phyloP scores from a whole-genome alignment of 1,139 yeast genomes.

The Debaryomyces udenii region DNA sequence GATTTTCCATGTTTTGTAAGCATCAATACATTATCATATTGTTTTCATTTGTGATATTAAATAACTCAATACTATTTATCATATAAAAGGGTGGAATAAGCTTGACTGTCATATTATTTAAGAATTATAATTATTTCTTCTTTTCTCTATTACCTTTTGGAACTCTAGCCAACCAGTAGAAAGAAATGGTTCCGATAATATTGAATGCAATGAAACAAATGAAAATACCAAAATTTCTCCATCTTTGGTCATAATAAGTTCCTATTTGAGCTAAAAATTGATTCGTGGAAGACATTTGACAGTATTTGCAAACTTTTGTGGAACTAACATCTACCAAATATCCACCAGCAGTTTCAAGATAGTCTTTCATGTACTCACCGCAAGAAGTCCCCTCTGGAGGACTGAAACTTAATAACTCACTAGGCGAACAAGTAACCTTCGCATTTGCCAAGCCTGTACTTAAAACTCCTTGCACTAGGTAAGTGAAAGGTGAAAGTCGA shows the following conservation, averaged over 20 bases:
- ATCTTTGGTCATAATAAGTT: slow-evolving; percentile 23
- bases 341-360: slow-evolving; percentile 28
- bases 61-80: too few species aligned
- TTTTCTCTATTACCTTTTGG: slow-evolving; percentile 43
- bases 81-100: too few species aligned
- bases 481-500: slow-evolving; percentile 31
- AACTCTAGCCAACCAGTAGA: slow-evolving; percentile 73
- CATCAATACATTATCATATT: too few species aligned
- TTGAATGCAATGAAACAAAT: slow-evolving; percentile 48
- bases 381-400: slow-evolving; percentile 47
- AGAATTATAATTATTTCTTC: slow-evolving; percentile 17
- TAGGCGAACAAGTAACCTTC: slow-evolving; percentile 47
- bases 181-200: slow-evolving; percentile 38
- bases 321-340: slow-evolving; percentile 24
- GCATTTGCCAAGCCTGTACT: slow-evolving; percentile 56
- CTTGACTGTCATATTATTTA: too few species aligned
- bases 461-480: slow-evolving; percentile 54
- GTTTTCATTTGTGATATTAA: too few species aligned
- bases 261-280: slow-evolving; percentile 20
- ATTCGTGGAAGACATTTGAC: slow-evolving; percentile 24
- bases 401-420: slow-evolving; percentile 48
- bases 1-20: too few species aligned
- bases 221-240: slow-evolving; percentile 68
- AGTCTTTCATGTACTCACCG: slow-evolving; percentile 26
- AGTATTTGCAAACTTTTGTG: slow-evolving; percentile 23